Evolutionary conservation across 139 green algal species (phyloP).

Genomic region (Diplosphaera chodatii): DNA sequence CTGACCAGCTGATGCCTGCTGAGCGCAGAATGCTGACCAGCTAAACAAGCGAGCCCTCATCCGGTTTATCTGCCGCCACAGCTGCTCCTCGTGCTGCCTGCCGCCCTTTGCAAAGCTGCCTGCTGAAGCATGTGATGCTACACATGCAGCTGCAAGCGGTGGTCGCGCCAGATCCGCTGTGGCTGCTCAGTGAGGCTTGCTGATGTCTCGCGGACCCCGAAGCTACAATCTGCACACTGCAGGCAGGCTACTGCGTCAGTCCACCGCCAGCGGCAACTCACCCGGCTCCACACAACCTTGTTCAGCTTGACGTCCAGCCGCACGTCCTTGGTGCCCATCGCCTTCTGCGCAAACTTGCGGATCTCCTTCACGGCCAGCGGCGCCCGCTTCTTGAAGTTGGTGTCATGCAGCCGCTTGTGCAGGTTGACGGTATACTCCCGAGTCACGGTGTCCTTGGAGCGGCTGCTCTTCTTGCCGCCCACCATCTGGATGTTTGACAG

Average conservation of each 20-base stretch:
- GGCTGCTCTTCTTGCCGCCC: slow-evolving; percentile 60
- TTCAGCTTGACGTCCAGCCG: slow-evolving; percentile 98
- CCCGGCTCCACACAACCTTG: slow-evolving; percentile 92
- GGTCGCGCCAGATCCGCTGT: too few species aligned
- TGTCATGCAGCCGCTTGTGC: slow-evolving; percentile 85
- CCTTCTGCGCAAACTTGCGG: slow-evolving; percentile 88
- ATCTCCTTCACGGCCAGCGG: slow-evolving; percentile 95
- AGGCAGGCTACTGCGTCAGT: not conserved
- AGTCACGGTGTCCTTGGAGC: slow-evolving; percentile 73
- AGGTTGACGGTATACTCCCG: slow-evolving; percentile 99
- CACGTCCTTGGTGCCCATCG: slow-evolving; percentile 95
- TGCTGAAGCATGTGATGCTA: too few species aligned
- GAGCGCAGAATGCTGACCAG: too few species aligned
- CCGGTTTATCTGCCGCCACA: too few species aligned
- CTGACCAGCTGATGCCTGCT: too few species aligned
- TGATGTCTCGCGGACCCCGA: too few species aligned
- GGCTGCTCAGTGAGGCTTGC: too few species aligned
- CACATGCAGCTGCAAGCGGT: too few species aligned
- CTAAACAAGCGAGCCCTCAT: too few species aligned
- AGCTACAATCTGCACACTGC: not conserved
- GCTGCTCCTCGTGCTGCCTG: too few species aligned
- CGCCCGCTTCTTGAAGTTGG: slow-evolving; percentile 95
- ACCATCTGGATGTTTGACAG: slow-evolving; percentile 36
- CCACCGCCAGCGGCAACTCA: not conserved
- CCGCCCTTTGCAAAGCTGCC: too few species aligned